Evolutionary conservation across 805 yeast genomes (phyloP).

Genomic region (Tetrapisispora nanseiensis): DNA sequence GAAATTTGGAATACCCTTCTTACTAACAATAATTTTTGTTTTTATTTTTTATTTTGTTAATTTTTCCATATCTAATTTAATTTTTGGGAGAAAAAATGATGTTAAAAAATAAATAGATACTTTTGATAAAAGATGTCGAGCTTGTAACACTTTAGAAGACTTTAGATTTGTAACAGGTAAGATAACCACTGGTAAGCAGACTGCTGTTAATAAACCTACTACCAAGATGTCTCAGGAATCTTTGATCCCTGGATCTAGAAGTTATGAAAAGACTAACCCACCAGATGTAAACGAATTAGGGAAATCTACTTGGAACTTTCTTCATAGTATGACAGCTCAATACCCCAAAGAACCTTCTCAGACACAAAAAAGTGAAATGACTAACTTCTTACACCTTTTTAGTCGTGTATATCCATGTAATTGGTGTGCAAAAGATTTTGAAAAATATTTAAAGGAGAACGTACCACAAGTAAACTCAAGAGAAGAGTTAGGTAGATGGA

Average conservation of each 20-base stretch:
- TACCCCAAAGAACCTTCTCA: slow-evolving; percentile 66
- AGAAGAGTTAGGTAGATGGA: slow-evolving; percentile 80
- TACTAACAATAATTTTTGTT: background rate
- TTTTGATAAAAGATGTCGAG: slow-evolving; percentile 52
- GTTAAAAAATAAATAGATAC: background rate
- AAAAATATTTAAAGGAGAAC: slow-evolving; percentile 44
- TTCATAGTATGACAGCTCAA: slow-evolving; percentile 83
- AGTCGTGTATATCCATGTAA: slow-evolving; percentile 86
- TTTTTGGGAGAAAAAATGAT: background rate
- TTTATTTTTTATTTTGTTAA: background rate
- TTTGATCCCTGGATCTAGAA: slow-evolving; percentile 18
- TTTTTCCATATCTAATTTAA: background rate
- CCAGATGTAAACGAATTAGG: slow-evolving; percentile 82
- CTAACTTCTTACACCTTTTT: slow-evolving; percentile 56
- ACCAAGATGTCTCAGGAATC: slow-evolving; percentile 1
- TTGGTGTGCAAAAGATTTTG: slow-evolving; percentile 84
- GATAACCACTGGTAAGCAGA: background rate
- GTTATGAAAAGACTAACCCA: slow-evolving; percentile 52
- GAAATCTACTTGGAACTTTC: slow-evolving; percentile 80
- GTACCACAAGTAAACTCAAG: slow-evolving; percentile 51
- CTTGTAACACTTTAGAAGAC: slow-evolving; percentile 76
- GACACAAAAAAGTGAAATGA: slow-evolving; percentile 61
- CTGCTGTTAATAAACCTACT: background rate
- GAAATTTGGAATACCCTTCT: too few relatives aligned
- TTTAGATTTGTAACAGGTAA: slow-evolving; percentile 53